phyloP scores from a whole-genome alignment of 345 rosid genomes.

The Triadica sebifera region DNA sequence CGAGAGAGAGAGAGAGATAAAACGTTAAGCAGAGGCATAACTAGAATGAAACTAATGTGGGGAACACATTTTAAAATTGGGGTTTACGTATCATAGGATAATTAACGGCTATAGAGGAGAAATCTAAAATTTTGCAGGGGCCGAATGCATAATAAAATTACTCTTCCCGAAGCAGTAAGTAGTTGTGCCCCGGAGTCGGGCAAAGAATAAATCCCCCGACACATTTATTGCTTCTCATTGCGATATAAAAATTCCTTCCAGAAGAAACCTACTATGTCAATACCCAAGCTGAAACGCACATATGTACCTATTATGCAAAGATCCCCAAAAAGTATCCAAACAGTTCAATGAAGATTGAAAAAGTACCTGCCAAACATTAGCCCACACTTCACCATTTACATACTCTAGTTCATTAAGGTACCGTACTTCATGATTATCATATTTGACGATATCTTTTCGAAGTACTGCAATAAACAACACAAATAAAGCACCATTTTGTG shows the following conservation, averaged over 20 bases:
- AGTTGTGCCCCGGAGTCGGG: neutral
- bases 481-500: neutral
- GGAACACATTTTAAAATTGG: neutral
- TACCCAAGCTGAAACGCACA: neutral
- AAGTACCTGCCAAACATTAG: slow-evolving; percentile 84
- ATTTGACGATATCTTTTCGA: slow-evolving; percentile 47
- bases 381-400: slow-evolving; percentile 91
- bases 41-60: neutral
- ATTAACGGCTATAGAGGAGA: neutral
- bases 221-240: neutral
- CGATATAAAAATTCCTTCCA: neutral
- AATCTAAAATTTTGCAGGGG: neutral
- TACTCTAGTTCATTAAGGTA: slow-evolving; percentile 88
- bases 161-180: neutral
- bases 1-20: neutral
- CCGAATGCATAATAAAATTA: neutral
- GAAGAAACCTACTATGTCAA: neutral
- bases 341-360: slow-evolving; percentile 2
- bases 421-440: slow-evolving; percentile 54
- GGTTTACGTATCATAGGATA: neutral
- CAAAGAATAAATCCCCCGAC: neutral
- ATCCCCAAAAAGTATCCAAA: slow-evolving; percentile 4
- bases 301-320: neutral
- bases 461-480: slow-evolving; percentile 48
- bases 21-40: neutral